Evolutionary conservation across 2,329 filamentous ascomycete genomes (phyloP).

Genomic region (Colletotrichum brevisporum): DNA sequence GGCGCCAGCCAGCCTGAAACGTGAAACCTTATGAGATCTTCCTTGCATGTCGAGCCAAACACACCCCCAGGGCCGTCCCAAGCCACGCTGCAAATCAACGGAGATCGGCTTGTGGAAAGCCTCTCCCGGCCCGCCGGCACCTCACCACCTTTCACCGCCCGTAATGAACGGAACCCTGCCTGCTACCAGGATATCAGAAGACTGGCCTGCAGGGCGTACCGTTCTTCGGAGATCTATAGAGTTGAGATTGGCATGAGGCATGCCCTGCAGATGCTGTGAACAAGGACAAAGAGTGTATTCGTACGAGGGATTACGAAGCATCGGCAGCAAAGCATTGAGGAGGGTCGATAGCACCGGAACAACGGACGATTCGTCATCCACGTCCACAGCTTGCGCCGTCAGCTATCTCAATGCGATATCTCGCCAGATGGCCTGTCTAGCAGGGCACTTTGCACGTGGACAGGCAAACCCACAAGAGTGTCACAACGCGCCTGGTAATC

Average conservation of each 20-base stretch:
- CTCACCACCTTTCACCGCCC: slow-evolving; percentile 19
- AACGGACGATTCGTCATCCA: too few relatives aligned
- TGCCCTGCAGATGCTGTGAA: too few relatives aligned
- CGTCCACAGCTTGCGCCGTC: too few relatives aligned
- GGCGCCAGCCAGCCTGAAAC: slow-evolving; percentile 38
- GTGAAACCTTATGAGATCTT: slow-evolving; percentile 38
- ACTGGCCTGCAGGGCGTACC: too few relatives aligned
- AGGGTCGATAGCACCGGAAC: too few relatives aligned
- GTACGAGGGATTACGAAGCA: neutral
- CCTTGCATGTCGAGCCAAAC: slow-evolving; percentile 31
- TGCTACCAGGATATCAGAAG: too few relatives aligned
- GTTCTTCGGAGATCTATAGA: too few relatives aligned
- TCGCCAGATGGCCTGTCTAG: neutral
- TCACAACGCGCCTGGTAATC: slow-evolving; percentile 4
- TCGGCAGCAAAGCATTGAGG: neutral
- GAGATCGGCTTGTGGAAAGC: slow-evolving; percentile 35
- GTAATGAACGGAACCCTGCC: slow-evolving; percentile 4
- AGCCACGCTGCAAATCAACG: slow-evolving; percentile 31
- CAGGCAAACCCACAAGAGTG: neutral
- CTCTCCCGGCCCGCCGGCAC: slow-evolving; percentile 25
- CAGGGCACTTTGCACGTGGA: slow-evolving; percentile 10
- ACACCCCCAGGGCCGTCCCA: slow-evolving; percentile 14
- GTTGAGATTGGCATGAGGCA: too few relatives aligned
- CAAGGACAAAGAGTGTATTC: too few relatives aligned
- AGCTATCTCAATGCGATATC: too few relatives aligned